Base-by-base conservation (phyloP, 192 early-diverging fungal genomes). In the Entophlyctis helioformis region DNA sequence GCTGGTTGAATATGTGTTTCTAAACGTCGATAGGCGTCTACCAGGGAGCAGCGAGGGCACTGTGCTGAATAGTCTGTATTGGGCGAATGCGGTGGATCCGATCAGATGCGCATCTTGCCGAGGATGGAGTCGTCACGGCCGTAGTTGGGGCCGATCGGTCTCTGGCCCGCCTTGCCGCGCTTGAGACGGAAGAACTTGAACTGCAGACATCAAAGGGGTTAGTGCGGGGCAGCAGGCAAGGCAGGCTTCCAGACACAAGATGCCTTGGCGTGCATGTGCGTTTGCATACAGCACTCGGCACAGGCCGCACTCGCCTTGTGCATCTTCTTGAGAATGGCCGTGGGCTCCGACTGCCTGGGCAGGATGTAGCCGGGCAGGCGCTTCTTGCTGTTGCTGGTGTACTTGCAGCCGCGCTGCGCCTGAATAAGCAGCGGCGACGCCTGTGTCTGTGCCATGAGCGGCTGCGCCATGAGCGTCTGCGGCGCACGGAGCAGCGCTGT, bases 171-270 rank as follows among this genome's bases (percentile, higher is more conserved):
- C 44, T 66, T 71, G n/a, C 69, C 69, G 38, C 48, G 45, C 24
- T 59, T 59, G 37, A 71, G 23, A 23, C 69, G 26, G 41, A 59
- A 59, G 47, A 59, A 71, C 54, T 71, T 71, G 64, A 67, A 64
- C 69, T 66, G 57, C 10, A 18, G 25, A 44, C 13, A 24, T 15
- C 12, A 15, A 51, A 16, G n/a, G n/a, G 22, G 22, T 8, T 21
- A n/a, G 22, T 12, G 8, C 39, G 22, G n/a, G 10, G 39, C 22
- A 21, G 29, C 7, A 24, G 42, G 5, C 8, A 6, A 46, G 5
- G 21, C n/a, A 39, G 43, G 41, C 9, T 19, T 23, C 7, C 12
- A 42, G 6, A 25, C 7, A 32, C 8, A 13, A 31, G 29, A 46
- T 19, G 12, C 21, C 11, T 19, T 12, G 44, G 31, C 22, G 18